Evolutionary conservation across 2,329 filamentous ascomycete species (phyloP), one percentile per base, ranked within the genome.

Genomic region (Cladosporium colombiae): DNA sequence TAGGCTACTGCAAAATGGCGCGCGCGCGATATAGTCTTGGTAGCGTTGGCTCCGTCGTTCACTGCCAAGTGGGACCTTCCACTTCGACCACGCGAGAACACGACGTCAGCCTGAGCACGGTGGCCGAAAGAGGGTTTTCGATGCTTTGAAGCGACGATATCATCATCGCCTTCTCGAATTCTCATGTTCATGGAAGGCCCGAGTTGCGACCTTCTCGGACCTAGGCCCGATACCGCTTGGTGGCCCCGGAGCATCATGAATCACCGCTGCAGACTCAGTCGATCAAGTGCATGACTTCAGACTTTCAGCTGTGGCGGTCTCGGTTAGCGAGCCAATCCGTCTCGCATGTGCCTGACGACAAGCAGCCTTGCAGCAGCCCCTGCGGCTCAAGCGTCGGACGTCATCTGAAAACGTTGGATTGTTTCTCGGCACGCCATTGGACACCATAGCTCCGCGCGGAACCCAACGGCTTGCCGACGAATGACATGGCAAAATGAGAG

Each of bases 371-470:
- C 23, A 63, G 50, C 61, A 50, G 61, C 61, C 53, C 50, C 33
- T 21, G 50, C 61, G 61, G 61, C 61, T 63, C 27, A 56, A 63
- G 50, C 46, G 33, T 46, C 16, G 18, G 35, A 63, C 61, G 61
- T 63, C 61, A 63, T 63, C 18, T 49, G 16, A 63, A 63, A 56
- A 33, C 61, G 61, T 63, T 63, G 61, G 61, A 63, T 56, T 29
- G 13, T 18, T 33, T 63, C 61, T 56, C 49, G 61, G 61, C 61
- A 63, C 50, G 35, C 61, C 50, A 63, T 63, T 63, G 61, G 61
- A 13, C 50, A 56, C 50, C 33, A 25, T 16, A 35, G 8, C 25
- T 35, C 25, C 27, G 61, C 61, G 61, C 50, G 61, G 50, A 56
- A 56, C 33, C 33, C 61, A 62, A 62, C 61, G 61, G 61, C 61